Evolutionary conservation across 2,329 filamentous ascomycete genomes (phyloP), one percentile per base, ranked within the genome.

Genomic region (Nemania bipapillata): DNA sequence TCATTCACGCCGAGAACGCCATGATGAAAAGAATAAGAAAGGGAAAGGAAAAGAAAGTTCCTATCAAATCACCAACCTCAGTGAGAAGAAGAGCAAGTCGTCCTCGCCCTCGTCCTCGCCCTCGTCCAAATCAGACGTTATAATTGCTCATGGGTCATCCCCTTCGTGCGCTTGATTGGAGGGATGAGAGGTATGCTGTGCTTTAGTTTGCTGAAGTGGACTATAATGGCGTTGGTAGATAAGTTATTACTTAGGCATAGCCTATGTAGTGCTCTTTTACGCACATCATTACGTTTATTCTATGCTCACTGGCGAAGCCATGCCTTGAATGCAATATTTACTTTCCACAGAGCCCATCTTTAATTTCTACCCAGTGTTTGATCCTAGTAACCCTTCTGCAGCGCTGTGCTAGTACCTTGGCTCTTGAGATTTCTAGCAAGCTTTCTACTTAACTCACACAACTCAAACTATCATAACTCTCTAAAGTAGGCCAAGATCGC

Each of bases 141-240:
- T 77, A 30, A 77, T 77, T 65, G 75, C 73, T 8, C 26, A 76
- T 42, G 75, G 75, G 26, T 75, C 75, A 15, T 74, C 73, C 1
- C 37, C 66, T 26, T 69, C 74, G 26, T 69, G 61, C 37, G 24
- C 24, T 52, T 69, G 37, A 61, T 15, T 30, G 32, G 58, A 28
- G 12, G 17, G 49, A 63, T 35, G 30, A 35, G 6, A 58, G 17
- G n/a, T 20, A 56, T 61, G 12, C 56, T 15, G 17, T 52, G 15
- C 26, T 65, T 61, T 35, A 47, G 22, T 52, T 50, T 37, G 6
- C 22, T 4, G 32, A 17, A 17, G 24, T 26, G 37, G n/a, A 32
- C 32, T 24, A 55, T 22, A 52, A 30, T 32, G 54, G 30, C n/a
- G 53, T 17, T 15, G 28, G 35, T 55, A 30, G 49, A 49, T 50